Base-by-base conservation (phyloP, 148 eudicot genomes). In the Heliosperma pusillum region DNA sequence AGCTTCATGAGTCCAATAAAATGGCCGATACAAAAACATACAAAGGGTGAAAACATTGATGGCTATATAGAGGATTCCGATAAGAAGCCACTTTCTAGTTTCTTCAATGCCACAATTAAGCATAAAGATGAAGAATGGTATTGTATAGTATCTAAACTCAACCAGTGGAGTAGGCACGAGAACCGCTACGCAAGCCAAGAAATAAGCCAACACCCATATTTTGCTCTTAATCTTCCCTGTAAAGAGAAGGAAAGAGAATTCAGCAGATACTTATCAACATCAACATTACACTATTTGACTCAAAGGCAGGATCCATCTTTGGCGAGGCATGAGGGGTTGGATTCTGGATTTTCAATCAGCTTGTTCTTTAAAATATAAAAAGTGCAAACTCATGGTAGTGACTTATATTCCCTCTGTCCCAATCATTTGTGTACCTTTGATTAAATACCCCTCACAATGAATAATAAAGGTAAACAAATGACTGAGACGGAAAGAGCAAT, bases 61-160 rank as follows among this genome's bases (percentile, higher is more conserved):
- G 59, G 69, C 84, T 25, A 82, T 29, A 78, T 79, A 92, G 5
- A 85, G 77, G 70, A 82, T 50, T 10, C 88, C 96, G 82, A 83
- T 74, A 55, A 89, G 78, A 27, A 88, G 59, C 96, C 91, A 92
- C 66, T 88, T 83, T 59, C 68, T 73, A 74, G 74, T 82, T 40
- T 82, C 78, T 21, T 76, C 70, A 8, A 77, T 72, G 16, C 80
- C 77, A 8, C 86, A 83, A 76, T 92, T 89, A 20, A 94, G 96
- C 76, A 88, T 71, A 29, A 89, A 80, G 81, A 91, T 85, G 78
- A 90, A 94, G 83, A 91, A 92, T 3, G 98, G 96, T 63, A 92
- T 92, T 0, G 98, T 95, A 60, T 95, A 92, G 82, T 95, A 95
- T 85, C 98, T 82, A 78, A 95, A 91, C 88, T 95, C 98, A 20